Percentiles rank a stretch among this genome's conserved stretches.
Evolutionary conservation across 495 filamentous ascomycete genomes (phyloP).

Genomic region (Aspergillus bridgeri): DNA sequence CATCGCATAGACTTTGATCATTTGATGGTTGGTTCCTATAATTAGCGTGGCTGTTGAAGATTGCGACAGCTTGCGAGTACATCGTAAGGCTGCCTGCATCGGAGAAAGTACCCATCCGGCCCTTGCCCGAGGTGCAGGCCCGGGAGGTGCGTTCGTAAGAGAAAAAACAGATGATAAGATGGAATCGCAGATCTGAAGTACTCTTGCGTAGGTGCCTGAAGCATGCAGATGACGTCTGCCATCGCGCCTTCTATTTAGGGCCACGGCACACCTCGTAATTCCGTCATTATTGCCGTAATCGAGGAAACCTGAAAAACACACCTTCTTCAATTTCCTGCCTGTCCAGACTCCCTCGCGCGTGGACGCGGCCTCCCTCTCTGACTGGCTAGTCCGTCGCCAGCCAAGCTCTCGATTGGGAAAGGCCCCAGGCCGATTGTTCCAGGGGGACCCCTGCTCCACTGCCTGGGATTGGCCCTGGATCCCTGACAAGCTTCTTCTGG

Average conservation of each 20-base stretch:
- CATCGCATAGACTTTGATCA: neutral
- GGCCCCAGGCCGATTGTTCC: slow-evolving; percentile 7
- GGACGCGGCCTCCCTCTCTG: neutral
- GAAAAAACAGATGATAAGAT: no score
- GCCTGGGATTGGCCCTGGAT: slow-evolving; percentile 2
- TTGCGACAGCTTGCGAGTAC: neutral
- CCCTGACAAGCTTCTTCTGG: slow-evolving; percentile 22
- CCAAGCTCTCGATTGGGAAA: slow-evolving; percentile 4
- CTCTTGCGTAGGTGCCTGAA: no score
- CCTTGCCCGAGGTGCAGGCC: neutral
- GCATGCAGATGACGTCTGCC: no score
- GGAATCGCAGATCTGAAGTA: no score
- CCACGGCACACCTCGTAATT: neutral
- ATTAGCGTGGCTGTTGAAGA: neutral
- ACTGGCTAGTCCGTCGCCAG: slow-evolving; percentile 4
- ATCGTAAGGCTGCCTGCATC: neutral
- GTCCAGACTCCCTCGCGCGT: no score
- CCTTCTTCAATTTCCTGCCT: no score
- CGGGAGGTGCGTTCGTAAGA: no score
- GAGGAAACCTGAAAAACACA: slow-evolving; percentile 6
- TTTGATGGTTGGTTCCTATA: neutral
- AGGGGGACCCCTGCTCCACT: slow-evolving; percentile 4
- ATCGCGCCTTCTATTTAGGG: neutral
- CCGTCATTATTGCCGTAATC: neutral
- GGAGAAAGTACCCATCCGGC: neutral